Evolutionary conservation across 148 eudicot genomes (phyloP).

Genomic region (Fallopia convolvulus): DNA sequence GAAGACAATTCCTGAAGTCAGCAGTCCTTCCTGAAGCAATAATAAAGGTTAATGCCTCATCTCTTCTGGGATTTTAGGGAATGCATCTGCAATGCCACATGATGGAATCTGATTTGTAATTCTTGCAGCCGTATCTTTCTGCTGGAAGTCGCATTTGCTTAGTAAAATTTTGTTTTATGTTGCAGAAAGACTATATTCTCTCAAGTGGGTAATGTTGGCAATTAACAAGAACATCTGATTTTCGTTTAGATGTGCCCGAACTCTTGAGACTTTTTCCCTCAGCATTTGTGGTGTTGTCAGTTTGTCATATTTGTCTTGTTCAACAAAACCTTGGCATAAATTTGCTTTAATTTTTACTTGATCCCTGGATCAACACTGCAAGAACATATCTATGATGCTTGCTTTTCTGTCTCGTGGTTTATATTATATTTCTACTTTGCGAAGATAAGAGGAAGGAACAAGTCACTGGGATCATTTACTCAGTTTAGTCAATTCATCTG

Average conservation of each 20-base stretch:
- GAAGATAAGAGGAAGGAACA: neutral
- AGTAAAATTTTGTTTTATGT: neutral
- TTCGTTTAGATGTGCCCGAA: neutral
- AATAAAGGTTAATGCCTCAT: neutral
- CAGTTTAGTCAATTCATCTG: too few relatives aligned
- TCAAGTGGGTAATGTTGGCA: neutral
- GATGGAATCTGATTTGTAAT: neutral
- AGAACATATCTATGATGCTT: neutral
- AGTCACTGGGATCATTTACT: neutral
- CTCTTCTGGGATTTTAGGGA: neutral
- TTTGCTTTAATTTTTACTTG: slow-evolving; percentile 1
- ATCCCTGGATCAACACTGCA: neutral
- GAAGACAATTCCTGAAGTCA: slow-evolving; percentile 19
- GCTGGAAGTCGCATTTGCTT: neutral
- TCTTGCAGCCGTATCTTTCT: neutral
- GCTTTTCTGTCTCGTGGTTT: neutral
- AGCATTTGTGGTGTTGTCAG: neutral
- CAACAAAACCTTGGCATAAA: neutral
- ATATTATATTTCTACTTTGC: neutral
- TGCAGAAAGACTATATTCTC: neutral
- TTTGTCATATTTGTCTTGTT: neutral
- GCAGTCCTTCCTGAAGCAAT: neutral
- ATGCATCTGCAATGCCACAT: neutral
- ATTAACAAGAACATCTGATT: neutral
- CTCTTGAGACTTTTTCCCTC: neutral